These are phyloP conservation scores for Anastatica hierochuntica DNA, from an alignment of 345 rosid species.

Conservation along the genomic window DNA sequence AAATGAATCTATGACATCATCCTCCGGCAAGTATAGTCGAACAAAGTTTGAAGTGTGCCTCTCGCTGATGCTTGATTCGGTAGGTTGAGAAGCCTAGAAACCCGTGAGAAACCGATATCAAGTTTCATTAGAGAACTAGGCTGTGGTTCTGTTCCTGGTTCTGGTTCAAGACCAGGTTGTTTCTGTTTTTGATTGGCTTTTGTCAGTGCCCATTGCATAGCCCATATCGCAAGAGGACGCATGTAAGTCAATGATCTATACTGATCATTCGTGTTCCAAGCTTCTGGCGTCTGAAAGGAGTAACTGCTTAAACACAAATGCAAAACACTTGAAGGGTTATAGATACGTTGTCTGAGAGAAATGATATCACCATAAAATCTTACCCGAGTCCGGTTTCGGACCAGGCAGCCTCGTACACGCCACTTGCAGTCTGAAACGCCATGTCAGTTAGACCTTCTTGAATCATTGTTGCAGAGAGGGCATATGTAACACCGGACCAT, in stretches of 20 bases:
- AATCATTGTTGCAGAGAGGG: slow-evolving; percentile 82
- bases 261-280: slow-evolving; percentile 53
- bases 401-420: slow-evolving; percentile 75
- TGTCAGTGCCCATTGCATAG: slow-evolving; percentile 86
- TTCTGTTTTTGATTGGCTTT: slow-evolving; percentile 24
- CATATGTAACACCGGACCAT: slow-evolving; percentile 95
- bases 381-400: slow-evolving; percentile 81
- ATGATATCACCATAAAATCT: slow-evolving; percentile 9
- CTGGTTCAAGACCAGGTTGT: slow-evolving; percentile 26
- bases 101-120: slow-evolving; percentile 48
- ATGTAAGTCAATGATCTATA: slow-evolving; percentile 65
- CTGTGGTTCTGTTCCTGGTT: no score
- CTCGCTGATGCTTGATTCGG: slow-evolving; percentile 32
- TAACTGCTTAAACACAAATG: slow-evolving; percentile 54
- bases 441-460: slow-evolving; percentile 59
- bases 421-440: slow-evolving; percentile 77
- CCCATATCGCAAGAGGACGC: slow-evolving; percentile 94
- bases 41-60: slow-evolving; percentile 46
- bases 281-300: slow-evolving; percentile 91
- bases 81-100: slow-evolving; percentile 61
- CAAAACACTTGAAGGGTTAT: no score
- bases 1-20: slow-evolving; percentile 19
- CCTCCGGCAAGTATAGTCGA: slow-evolving; percentile 60
- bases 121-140: slow-evolving; percentile 29
- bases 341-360: no score